Conservation (phyloP, 1,139 yeast species). For the Meyerozyma athensensis region DNA sequence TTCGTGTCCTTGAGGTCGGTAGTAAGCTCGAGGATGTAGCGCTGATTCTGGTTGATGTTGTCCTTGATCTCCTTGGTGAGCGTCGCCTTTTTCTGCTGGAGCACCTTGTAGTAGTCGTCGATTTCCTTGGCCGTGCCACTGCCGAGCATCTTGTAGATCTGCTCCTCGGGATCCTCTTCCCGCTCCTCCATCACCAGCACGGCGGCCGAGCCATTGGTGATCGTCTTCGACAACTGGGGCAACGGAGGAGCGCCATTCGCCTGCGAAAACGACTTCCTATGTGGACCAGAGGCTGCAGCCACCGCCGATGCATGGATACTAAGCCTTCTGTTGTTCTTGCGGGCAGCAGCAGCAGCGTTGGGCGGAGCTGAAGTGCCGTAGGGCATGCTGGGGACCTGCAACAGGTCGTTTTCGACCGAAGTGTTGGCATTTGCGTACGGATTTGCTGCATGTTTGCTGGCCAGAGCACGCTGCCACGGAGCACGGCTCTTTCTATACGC, state of each 20-base stretch:
- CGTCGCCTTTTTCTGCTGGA: constrained; percentile 47
- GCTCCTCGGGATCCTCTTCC: constrained; percentile 10
- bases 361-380: constrained; percentile 12
- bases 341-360: constrained; percentile 12
- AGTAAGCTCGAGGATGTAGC: constrained; percentile 65
- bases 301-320: constrained; percentile 43
- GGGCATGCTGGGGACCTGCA: constrained; percentile 13
- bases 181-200: constrained; percentile 10
- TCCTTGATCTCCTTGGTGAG: constrained; percentile 62
- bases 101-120: constrained; percentile 61
- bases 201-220: constrained; percentile 12
- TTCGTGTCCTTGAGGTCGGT: constrained; percentile 60
- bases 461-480: constrained; percentile 34
- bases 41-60: constrained; percentile 67
- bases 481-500: constrained; percentile 42
- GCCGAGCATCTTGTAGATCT: constrained; percentile 48
- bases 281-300: constrained; percentile 23
- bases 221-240: constrained; percentile 24
- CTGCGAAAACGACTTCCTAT: constrained; percentile 24
- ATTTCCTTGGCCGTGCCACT: constrained; percentile 72
- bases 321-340: constrained; percentile 33
- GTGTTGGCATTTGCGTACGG: constrained; percentile 35
- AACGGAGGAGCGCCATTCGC: constrained; percentile 13
- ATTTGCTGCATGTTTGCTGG: constrained; percentile 19
- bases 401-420: constrained; percentile 9